Conservation (phyloP, 1,139 yeast species). For the Geotrichum siamense region DNA sequence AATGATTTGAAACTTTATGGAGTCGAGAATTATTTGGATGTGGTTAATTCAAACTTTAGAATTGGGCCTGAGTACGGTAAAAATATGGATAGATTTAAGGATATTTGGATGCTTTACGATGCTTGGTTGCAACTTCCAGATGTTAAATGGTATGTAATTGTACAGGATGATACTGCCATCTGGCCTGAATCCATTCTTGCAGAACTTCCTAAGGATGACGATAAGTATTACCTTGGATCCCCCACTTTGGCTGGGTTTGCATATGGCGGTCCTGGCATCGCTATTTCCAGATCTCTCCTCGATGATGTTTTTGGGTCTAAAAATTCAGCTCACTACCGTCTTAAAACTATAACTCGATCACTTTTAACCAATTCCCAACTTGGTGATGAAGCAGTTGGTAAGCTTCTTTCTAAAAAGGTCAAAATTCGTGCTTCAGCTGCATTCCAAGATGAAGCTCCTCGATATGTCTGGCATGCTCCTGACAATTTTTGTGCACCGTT, state of each 20-base stretch:
- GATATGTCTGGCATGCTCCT: conserved; percentile 20
- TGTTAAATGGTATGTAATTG: conserved; percentile 35
- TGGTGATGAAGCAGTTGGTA: conserved; percentile 36
- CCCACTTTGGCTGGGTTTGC: conserved; percentile 30
- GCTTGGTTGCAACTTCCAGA: conserved; percentile 33
- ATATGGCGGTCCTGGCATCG: conserved; percentile 37
- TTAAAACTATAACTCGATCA: conserved; percentile 18
- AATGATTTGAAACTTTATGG: conserved; percentile 29
- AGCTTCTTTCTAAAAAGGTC: conserved; percentile 23
- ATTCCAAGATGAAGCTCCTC: conserved; percentile 32
- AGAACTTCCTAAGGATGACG: background rate
- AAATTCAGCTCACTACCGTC: conserved; percentile 23
- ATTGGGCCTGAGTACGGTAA: conserved; percentile 11
- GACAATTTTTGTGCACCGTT: conserved; percentile 33
- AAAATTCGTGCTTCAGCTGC: conserved; percentile 14
- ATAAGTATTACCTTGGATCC: conserved; percentile 31
- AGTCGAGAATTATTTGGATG: conserved; percentile 24
- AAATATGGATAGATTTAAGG: conserved; percentile 36
- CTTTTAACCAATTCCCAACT: conserved; percentile 20
- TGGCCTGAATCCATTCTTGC: conserved; percentile 1
- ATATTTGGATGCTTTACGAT: conserved; percentile 35
- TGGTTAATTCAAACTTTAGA: conserved; percentile 20
- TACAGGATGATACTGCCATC: conserved; percentile 36
- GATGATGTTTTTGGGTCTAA: conserved; percentile 14
- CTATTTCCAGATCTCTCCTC: conserved; percentile 25